Percentiles rank a stretch among this genome's conserved stretches.
These are phyloP conservation scores for Lactarius hatsudake DNA, from an alignment of 768 basidiomycete species.

Conservation along the genomic window DNA sequence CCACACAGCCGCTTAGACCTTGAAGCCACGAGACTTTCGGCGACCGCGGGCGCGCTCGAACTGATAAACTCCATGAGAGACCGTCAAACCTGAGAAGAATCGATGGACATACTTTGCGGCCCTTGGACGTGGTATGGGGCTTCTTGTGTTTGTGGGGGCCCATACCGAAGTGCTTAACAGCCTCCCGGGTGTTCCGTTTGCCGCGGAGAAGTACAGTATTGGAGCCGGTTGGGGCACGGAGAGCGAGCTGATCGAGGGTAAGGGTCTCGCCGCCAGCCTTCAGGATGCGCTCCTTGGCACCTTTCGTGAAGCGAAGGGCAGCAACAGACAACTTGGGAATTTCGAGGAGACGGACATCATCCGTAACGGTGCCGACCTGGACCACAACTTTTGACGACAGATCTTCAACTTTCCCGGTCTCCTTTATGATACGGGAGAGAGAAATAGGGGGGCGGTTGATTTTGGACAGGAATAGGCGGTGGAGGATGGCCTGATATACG, in stretches of 20 bases:
- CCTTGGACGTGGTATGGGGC: constrained; percentile 93
- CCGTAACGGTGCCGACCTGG: constrained; percentile 87
- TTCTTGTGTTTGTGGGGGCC: constrained; percentile 99
- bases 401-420: constrained; percentile 65
- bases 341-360: constrained; percentile 83
- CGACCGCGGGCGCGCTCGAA: constrained; percentile 99
- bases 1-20: constrained; percentile 61
- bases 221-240: constrained; percentile 89
- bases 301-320: constrained; percentile 90
- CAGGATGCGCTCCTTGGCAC: constrained; percentile 91
- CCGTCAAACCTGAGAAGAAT: background rate
- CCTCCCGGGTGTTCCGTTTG: constrained; percentile 89
- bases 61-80: constrained; percentile 35
- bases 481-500: constrained; percentile 74
- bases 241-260: constrained; percentile 95
- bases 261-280: constrained; percentile 93
- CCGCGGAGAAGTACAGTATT: constrained; percentile 95
- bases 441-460: constrained; percentile 96
- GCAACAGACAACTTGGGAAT: constrained; percentile 92
- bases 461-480: constrained; percentile 95
- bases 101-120: constrained; percentile 69
- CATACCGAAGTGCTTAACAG: constrained; percentile 98
- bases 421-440: constrained; percentile 86
- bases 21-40: constrained; percentile 97
- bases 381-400: constrained; percentile 83